phyloP scores from a whole-genome alignment of 2,329 filamentous ascomycete genomes.

The Bipolaris cookei region DNA sequence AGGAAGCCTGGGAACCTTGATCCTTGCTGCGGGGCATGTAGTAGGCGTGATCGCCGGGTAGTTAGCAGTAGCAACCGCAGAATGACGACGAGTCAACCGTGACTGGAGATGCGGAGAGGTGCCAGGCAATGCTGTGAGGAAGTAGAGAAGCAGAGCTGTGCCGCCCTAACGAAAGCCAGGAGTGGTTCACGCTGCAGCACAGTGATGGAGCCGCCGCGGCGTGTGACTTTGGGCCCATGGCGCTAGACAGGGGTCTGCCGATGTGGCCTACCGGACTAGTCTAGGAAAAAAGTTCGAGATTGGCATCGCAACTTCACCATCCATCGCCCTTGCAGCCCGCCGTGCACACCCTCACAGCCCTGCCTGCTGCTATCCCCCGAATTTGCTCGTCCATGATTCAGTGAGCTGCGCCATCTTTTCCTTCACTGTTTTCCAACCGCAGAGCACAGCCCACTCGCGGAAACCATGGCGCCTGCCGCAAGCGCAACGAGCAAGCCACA shows the following conservation, averaged over 20 bases:
- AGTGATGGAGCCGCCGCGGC: conserved; percentile 29
- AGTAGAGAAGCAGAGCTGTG: conserved; percentile 34
- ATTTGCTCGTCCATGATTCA: not conserved
- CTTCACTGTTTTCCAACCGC: not conserved
- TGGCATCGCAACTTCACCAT: conserved; percentile 13
- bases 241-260: conserved; percentile 21
- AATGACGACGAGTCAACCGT: conserved; percentile 25
- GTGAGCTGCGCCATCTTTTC: conserved; percentile 13
- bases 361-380: not conserved
- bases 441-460: not conserved
- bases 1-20: conserved; percentile 41
- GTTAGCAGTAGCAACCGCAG: conserved; percentile 32
- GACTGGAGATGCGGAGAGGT: conserved; percentile 31
- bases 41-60: conserved; percentile 36
- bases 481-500: conserved; percentile 58
- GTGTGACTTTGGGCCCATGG: conserved; percentile 21
- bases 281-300: conserved; percentile 19
- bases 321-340: conserved; percentile 6
- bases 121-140: conserved; percentile 19
- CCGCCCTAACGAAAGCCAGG: conserved; percentile 37
- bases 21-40: conserved; percentile 48
- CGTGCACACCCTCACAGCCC: conserved; percentile 2
- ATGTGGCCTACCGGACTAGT: conserved; percentile 17
- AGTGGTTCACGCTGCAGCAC: conserved; percentile 28
- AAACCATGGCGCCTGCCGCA: conserved; percentile 40